Percentiles rank a stretch among this genome's conserved stretches.
Conservation (phyloP, 169 alveolate genomes). For the Plasmodium reichenowi region DNA sequence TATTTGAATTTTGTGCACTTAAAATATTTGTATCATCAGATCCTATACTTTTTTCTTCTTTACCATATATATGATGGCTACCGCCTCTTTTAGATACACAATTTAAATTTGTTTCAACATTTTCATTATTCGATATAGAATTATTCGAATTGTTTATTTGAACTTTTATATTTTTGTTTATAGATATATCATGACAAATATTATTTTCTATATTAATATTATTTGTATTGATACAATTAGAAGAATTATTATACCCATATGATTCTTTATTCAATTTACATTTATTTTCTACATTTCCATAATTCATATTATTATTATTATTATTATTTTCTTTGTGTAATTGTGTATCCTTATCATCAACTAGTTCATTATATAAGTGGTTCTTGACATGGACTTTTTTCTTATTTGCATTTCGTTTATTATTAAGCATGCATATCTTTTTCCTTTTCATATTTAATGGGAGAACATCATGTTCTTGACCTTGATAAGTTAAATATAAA, state of each 20-base stretch:
- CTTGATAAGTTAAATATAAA: constrained; percentile 90
- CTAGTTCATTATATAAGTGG: background rate
- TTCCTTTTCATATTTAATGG: constrained; percentile 80
- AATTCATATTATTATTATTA: background rate
- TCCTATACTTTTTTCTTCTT: constrained; percentile 53
- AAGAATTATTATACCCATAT: too few species aligned
- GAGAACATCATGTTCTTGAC: constrained; percentile 84
- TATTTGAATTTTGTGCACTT: constrained; percentile 25
- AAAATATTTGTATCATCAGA: constrained; percentile 57
- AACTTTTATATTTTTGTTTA: too few species aligned
- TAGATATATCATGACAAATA: too few species aligned
- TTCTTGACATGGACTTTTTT: background rate
- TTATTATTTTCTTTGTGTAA: background rate
- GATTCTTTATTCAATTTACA: too few species aligned
- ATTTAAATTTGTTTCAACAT: background rate
- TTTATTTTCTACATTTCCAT: background rate
- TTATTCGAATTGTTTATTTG: too few species aligned
- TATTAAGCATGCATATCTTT: constrained; percentile 7
- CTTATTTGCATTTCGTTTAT: background rate
- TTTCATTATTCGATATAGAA: too few species aligned
- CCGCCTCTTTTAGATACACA: background rate
- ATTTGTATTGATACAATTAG: too few species aligned
- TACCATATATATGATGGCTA: constrained; percentile 9
- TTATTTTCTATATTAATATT: too few species aligned
- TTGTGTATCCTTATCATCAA: background rate